phyloP scores from a whole-genome alignment of 2,329 filamentous ascomycete genomes.

The Clonostachys solani region DNA sequence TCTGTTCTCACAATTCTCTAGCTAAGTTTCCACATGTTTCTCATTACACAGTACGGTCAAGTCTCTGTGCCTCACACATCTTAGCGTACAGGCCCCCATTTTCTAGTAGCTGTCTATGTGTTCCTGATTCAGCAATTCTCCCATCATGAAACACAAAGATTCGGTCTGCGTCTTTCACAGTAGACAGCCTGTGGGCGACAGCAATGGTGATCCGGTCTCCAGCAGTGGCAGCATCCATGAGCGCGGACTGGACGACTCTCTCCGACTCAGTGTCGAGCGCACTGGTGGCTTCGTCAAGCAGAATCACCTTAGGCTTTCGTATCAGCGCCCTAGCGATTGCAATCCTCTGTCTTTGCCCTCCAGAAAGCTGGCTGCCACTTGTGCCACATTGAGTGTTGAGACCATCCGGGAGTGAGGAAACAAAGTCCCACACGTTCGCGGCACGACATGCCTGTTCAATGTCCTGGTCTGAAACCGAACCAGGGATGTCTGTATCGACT shows the following conservation, averaged over 20 bases:
- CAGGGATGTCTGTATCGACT: constrained; percentile 36
- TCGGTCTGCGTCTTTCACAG: constrained; percentile 90
- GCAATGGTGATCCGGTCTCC: constrained; percentile 69
- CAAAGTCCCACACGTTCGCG: constrained; percentile 91
- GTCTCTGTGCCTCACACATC: constrained; percentile 4
- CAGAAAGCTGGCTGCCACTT: constrained; percentile 85
- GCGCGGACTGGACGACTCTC: constrained; percentile 85
- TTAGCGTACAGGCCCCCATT: constrained; percentile 36
- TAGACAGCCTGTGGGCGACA: constrained; percentile 92
- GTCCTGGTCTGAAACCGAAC: constrained; percentile 66
- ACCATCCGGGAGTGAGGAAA: constrained; percentile 74
- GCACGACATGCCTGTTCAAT: constrained; percentile 43
- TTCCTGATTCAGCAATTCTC: constrained; percentile 87
- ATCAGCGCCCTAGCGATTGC: constrained; percentile 90
- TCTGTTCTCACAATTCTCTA: no score
- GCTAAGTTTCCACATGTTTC: no score
- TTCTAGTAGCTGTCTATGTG: constrained; percentile 71
- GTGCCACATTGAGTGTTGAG: constrained; percentile 94
- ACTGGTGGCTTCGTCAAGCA: constrained; percentile 93
- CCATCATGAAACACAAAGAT: constrained; percentile 91
- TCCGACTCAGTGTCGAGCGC: constrained; percentile 93
- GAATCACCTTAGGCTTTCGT: constrained; percentile 82
- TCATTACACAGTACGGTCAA: background rate
- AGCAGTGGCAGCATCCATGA: constrained; percentile 74
- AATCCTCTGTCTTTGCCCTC: constrained; percentile 95